Evolutionary conservation across 495 filamentous ascomycete genomes (phyloP).

Genomic region (Barbatosphaeria neglecta): DNA sequence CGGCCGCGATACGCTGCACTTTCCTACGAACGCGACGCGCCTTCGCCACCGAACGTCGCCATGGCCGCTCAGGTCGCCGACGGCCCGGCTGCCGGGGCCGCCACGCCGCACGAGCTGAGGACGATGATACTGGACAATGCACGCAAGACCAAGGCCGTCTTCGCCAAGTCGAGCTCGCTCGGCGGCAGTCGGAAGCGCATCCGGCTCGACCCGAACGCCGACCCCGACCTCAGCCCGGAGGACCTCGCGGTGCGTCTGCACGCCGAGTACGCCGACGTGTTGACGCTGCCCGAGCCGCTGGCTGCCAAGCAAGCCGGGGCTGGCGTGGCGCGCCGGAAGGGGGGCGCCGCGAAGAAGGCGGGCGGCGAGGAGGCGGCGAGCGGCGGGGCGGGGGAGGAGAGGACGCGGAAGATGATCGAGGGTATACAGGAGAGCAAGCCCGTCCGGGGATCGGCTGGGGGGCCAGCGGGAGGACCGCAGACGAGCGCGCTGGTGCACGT

Average conservation of each 20-base stretch:
- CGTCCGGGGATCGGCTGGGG: slow-evolving; percentile 16
- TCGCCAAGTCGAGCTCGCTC: slow-evolving; percentile 13
- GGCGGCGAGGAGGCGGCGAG: slow-evolving; percentile 28
- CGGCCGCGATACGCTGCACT: no score
- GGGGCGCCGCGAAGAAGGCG: slow-evolving; percentile 34
- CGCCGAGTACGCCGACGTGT: slow-evolving; percentile 71
- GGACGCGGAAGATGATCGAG: slow-evolving; percentile 60
- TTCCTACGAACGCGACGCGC: no score
- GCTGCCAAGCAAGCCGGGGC: slow-evolving; percentile 73
- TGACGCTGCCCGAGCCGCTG: slow-evolving; percentile 70
- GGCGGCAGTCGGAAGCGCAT: slow-evolving; percentile 26
- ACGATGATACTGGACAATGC: slow-evolving; percentile 28
- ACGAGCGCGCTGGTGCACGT: slow-evolving; percentile 52
- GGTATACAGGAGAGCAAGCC: slow-evolving; percentile 40
- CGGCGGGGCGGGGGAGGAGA: slow-evolving; percentile 39
- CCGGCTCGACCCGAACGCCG: slow-evolving; percentile 26
- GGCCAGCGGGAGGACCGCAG: slow-evolving; percentile 11
- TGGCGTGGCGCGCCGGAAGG: slow-evolving; percentile 33
- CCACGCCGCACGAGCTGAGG: slow-evolving; percentile 13
- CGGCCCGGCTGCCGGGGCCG: slow-evolving; percentile 5
- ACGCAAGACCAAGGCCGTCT: slow-evolving; percentile 26
- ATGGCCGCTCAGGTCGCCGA: slow-evolving; percentile 19
- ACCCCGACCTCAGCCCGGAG: slow-evolving; percentile 26
- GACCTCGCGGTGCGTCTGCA: slow-evolving; percentile 33
- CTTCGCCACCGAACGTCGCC: neutral